These are phyloP conservation scores for Chrysosporium keratinophilum DNA, from an alignment of 2,329 filamentous ascomycete genomes.

Conservation along the genomic window DNA sequence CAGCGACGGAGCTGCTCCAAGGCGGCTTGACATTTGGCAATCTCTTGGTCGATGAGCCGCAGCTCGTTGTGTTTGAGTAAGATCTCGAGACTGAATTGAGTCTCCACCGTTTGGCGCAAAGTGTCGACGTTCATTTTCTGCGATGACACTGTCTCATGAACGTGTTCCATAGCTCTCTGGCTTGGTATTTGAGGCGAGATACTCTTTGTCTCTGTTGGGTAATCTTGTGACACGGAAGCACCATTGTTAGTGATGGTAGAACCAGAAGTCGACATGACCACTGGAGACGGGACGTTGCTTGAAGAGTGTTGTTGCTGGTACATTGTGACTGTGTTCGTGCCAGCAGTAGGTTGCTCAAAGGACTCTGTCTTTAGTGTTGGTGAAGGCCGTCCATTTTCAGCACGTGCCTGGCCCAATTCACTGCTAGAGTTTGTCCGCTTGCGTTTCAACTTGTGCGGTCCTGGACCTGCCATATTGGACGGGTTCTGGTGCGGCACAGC, in stretches of 20 bases:
- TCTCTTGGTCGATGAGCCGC: constrained; percentile 86
- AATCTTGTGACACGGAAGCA: background rate
- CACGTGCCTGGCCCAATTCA: constrained; percentile 26
- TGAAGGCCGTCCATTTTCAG: background rate
- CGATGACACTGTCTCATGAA: background rate
- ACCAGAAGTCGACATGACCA: background rate
- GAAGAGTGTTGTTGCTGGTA: background rate
- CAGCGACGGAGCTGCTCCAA: constrained; percentile 89
- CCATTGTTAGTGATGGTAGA: background rate
- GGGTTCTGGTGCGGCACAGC: constrained; percentile 28
- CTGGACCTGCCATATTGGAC: constrained; percentile 20
- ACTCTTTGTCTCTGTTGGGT: background rate
- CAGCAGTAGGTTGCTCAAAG: background rate
- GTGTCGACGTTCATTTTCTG: constrained; percentile 31
- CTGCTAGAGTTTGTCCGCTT: constrained; percentile 46
- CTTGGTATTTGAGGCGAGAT: background rate
- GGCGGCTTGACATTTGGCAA: constrained; percentile 88
- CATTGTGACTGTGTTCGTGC: constrained; percentile 2
- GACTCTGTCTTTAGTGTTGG: background rate
- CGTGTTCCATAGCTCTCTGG: background rate
- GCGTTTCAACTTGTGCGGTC: constrained; percentile 46
- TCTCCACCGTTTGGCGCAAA: constrained; percentile 63
- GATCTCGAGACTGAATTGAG: constrained; percentile 84
- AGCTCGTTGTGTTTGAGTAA: constrained; percentile 90
- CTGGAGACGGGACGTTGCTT: background rate